Base-by-base conservation (phyloP, 148 eudicot species). In the Arbutus unedo region DNA sequence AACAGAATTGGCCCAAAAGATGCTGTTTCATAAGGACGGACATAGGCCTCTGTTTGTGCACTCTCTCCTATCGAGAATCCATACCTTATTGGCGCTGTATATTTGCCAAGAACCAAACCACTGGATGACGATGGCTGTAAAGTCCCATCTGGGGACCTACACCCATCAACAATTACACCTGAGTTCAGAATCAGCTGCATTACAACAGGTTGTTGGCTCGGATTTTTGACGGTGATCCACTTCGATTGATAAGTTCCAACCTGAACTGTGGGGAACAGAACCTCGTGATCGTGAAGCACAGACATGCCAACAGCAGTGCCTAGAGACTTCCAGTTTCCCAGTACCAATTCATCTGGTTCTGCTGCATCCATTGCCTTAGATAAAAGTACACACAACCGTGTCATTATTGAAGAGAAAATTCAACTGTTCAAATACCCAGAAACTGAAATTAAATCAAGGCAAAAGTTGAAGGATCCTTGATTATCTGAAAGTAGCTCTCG, bases 121-220 rank as follows among this genome's bases (percentile, higher is more conserved):
- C 85, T 87, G 76, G 90, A 83, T 72, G 86, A 86, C 83, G 90
- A 86, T 31, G 88, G 90, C 23, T 87, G 91, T 56, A 86, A 74
- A 87, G 86, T 81, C 81, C 82, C 89, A 55, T 87, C 88, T 44
- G 82, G n/a, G 31, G 81, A 81, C 83, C 80, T 86, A 88, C 98
- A 92, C 56, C 90, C 82, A 21, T 91, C 84, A 70, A 90, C 68
- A 38, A 85, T 83, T 82, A 91, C 93, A 71, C 84, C 92, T 0
- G 96, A 83, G 64, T 89, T 88, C 47, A 95, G 83, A 80, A 95
- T 85, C 50, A 95, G 93, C 88, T 95, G 98, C 92, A 93, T 87
- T 47, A 85, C 68, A 71, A 93, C 87, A 15, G 98, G 93, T 81
- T 90, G 81, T 51, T 81, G 86, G 85, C 92, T 95, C 25, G 96